Evolutionary conservation across 1,284 basidiomycete genomes (phyloP).

Genomic region (Puccinia horiana): DNA sequence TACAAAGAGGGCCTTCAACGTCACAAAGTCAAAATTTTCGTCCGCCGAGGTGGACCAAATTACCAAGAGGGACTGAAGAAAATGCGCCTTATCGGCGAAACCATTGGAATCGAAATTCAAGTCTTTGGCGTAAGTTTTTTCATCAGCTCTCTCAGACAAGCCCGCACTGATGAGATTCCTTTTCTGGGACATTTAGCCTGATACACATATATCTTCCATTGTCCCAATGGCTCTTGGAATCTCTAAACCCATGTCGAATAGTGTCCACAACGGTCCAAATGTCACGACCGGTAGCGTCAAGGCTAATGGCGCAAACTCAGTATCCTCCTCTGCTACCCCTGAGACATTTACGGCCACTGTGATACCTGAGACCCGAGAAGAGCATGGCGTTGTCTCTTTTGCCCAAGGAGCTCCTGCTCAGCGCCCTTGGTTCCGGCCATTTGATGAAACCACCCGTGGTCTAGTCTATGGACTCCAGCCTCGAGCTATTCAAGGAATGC

Average conservation of each 20-base stretch:
- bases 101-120: conserved; percentile 92
- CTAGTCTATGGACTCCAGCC: conserved; percentile 98
- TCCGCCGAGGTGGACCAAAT: conserved; percentile 97
- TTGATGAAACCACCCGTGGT: conserved; percentile 86
- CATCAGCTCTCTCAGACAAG: neutral
- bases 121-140: conserved; percentile 51
- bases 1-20: conserved; percentile 80
- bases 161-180: neutral
- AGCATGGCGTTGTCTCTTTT: conserved; percentile 60
- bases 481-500: conserved; percentile 99
- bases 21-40: conserved; percentile 88
- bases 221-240: conserved; percentile 94
- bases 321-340: conserved; percentile 52
- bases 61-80: conserved; percentile 99
- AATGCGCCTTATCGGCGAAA: conserved; percentile 96
- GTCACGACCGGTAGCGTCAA: conserved; percentile 39
- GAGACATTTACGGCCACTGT: conserved; percentile 51
- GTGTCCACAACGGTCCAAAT: conserved; percentile 54
- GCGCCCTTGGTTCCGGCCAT: conserved; percentile 81
- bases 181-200: conserved; percentile 81
- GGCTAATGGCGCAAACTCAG: conserved; percentile 28
- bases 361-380: conserved; percentile 73
- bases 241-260: conserved; percentile 61
- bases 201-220: conserved; percentile 97
- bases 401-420: conserved; percentile 66